Conservation (phyloP, 345 rosid genomes). For the Noccaea bulbosa region DNA sequence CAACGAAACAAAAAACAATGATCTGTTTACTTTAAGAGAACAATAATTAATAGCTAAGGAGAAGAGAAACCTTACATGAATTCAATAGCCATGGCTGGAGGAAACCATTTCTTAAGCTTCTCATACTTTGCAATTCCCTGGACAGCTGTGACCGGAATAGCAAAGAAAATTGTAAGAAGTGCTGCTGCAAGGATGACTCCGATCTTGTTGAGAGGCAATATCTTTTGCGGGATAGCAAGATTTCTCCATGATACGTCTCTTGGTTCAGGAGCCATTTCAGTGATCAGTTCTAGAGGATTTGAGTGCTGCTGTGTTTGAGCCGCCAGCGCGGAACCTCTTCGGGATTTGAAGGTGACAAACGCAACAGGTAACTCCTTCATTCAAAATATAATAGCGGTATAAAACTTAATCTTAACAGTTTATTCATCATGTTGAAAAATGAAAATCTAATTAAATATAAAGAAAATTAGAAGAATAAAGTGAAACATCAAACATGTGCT, state of each 20-base stretch:
- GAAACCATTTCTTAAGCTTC: constrained; percentile 87
- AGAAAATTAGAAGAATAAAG: too few species aligned
- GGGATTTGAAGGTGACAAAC: constrained; percentile 80
- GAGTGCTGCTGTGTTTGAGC: constrained; percentile 88
- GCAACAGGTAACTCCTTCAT: constrained; percentile 82
- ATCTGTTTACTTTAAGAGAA: constrained; percentile 4
- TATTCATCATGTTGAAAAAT: neutral
- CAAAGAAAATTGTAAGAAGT: constrained; percentile 80
- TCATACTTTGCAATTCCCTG: constrained; percentile 91
- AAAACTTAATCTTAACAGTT: neutral
- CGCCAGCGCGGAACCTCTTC: constrained; percentile 67
- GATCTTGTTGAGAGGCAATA: constrained; percentile 62
- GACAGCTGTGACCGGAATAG: constrained; percentile 89
- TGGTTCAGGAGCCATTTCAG: constrained; percentile 88
- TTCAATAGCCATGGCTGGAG: constrained; percentile 76
- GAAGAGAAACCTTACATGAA: constrained; percentile 61
- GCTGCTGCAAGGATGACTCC: constrained; percentile 75
- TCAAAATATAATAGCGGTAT: neutral
- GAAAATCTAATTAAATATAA: neutral
- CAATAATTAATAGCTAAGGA: neutral
- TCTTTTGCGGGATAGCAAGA: constrained; percentile 56
- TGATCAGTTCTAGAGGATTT: constrained; percentile 73
- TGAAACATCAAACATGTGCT: neutral
- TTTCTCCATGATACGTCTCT: constrained; percentile 82
- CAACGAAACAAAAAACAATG: constrained; percentile 21